Conservation (phyloP, 1,284 basidiomycete species). For the Ustilago xerochloae region DNA sequence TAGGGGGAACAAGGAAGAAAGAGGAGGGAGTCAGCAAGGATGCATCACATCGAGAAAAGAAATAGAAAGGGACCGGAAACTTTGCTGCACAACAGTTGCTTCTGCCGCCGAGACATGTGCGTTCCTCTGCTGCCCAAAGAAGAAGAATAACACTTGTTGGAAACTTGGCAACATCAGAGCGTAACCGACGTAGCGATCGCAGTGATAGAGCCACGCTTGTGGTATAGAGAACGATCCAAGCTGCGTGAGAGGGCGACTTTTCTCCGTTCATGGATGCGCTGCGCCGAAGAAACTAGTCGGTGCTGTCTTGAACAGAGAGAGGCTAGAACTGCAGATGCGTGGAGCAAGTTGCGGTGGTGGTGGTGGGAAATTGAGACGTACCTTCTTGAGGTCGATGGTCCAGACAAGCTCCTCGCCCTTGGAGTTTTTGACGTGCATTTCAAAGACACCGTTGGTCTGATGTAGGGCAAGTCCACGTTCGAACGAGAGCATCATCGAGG, state of each 20-base stretch:
- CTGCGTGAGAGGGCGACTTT: too few species aligned
- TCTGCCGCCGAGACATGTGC: too few species aligned
- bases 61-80: background rate
- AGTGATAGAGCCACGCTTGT: too few species aligned
- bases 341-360: background rate
- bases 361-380: conserved; percentile 50
- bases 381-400: conserved; percentile 95
- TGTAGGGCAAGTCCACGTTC: background rate
- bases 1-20: background rate
- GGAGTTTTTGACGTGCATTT: conserved; percentile 83
- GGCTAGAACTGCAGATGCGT: background rate
- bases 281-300: background rate
- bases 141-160: too few species aligned
- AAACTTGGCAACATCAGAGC: too few species aligned
- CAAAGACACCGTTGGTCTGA: conserved; percentile 92
- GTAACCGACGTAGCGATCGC: too few species aligned
- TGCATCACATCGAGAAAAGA: background rate
- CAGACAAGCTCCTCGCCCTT: conserved; percentile 77
- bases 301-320: too few species aligned
- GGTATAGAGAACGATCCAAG: too few species aligned
- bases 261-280: too few species aligned
- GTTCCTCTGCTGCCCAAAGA: too few species aligned
- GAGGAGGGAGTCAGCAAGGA: conserved; percentile 2
- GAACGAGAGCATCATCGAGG: background rate
- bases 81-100: background rate